Evolutionary conservation across 768 basidiomycete genomes (phyloP), one percentile per base, ranked within the genome.

Genomic region (Hygrocybe coccinea): DNA sequence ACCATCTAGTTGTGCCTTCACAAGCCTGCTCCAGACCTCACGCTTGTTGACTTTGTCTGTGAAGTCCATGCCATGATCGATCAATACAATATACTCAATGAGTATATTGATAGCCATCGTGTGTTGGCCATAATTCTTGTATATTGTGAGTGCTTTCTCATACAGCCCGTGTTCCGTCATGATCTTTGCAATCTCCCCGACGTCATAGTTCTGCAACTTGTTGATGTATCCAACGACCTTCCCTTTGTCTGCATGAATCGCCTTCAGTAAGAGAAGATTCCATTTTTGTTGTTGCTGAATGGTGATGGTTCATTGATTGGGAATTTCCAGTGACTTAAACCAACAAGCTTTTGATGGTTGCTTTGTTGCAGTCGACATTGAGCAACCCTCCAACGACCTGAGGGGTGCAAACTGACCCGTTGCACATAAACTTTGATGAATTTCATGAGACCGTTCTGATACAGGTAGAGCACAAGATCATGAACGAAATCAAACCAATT

Each of bases 371-470:
- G 68, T 99, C 97, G 34, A 98, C 97, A 65, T 99, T 97, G 59
- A 99, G 81, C 24, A 99, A 75, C 34, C 94, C 97, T 62, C 97
- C 97, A 57, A 98, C 79, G 59, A 99, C 97, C 72, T 98, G 95
- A 22, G 97, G 97, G 9, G 95, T 97, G 52, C 97, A 82, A 50
- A 91, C 86, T 29, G 72, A 98, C 97, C 8, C 91, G 85, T 67
- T 97, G 95, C 5, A 99, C 97, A 70, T 99, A 99, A n/a, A 98
- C 93, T 76, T 99, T 97, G 72, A 99, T 99, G 75, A 95, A 97
- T 75, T 92, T 92, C 54, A 84, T 87, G 50, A 97, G 83, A 41
- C 91, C 90, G 68, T 98, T 97, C 75, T 98, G 97, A 74, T 98
- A 99, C 19, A 99, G 82, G 71, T 98, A 99, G 21, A 99, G 84